phyloP scores from a whole-genome alignment of 495 filamentous ascomycete genomes.

The Beverwykella pulmonaria region DNA sequence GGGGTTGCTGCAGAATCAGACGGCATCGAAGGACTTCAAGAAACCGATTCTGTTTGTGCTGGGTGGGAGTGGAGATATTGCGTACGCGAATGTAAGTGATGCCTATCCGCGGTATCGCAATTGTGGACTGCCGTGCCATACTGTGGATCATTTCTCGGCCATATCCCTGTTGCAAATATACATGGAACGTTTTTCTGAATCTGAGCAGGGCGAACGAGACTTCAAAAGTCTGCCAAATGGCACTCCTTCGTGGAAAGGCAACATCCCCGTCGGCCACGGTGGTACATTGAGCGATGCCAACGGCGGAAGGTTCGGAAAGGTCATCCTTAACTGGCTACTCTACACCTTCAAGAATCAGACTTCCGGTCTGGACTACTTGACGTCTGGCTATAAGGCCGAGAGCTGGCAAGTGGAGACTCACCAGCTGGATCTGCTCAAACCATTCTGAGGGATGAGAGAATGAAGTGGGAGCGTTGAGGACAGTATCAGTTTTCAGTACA shows the following conservation, averaged over 20 bases:
- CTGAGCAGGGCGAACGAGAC: conserved; percentile 45
- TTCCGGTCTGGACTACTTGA: conserved; percentile 16
- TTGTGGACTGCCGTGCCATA: neutral
- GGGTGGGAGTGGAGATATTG: conserved; percentile 42
- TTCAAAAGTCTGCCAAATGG: conserved; percentile 33
- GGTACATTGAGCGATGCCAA: conserved; percentile 39
- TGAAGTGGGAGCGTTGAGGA: neutral
- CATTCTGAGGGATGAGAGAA: neutral
- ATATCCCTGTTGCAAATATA: no score
- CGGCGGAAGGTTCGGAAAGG: conserved; percentile 42
- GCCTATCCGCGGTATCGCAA: neutral
- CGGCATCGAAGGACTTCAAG: conserved; percentile 16
- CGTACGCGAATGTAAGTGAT: conserved; percentile 39
- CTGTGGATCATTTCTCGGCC: no score
- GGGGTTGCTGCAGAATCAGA: conserved; percentile 32
- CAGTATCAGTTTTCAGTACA: neutral
- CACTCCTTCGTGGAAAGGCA: conserved; percentile 47
- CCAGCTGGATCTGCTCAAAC: conserved; percentile 14
- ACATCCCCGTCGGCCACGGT: conserved; percentile 43
- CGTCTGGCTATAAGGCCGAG: conserved; percentile 14
- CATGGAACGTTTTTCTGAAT: no score
- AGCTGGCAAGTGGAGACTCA: conserved; percentile 31
- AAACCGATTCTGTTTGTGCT: conserved; percentile 37
- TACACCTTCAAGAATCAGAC: conserved; percentile 35
- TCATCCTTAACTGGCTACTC: conserved; percentile 30